These are phyloP conservation scores for Aspergillus sp. DNA, from an alignment of 2,329 filamentous ascomycete species.

Conservation along the genomic window DNA sequence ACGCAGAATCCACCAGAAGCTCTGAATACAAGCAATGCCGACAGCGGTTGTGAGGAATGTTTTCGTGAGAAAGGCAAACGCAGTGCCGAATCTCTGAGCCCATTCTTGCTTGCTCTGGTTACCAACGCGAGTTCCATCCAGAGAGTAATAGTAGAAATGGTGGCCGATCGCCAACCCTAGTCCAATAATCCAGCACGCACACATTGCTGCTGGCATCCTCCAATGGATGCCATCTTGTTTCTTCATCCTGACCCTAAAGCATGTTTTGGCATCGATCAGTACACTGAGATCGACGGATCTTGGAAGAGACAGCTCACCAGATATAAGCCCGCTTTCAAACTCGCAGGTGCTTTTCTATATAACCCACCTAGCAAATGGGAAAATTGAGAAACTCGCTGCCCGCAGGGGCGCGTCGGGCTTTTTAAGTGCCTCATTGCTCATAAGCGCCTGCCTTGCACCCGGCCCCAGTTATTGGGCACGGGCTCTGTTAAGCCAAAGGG, in stretches of 20 bases:
- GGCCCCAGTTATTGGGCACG: too few species aligned
- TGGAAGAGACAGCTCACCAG: too few species aligned
- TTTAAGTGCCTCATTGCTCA: too few species aligned
- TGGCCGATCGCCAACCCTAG: conserved; percentile 1
- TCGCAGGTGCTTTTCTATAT: background rate
- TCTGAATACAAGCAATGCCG: background rate
- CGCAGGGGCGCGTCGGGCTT: too few species aligned
- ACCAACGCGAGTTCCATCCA: background rate
- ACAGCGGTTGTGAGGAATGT: conserved; percentile 5
- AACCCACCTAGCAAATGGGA: too few species aligned
- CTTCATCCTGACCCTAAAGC: background rate
- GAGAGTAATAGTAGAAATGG: conserved; percentile 5
- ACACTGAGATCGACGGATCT: too few species aligned
- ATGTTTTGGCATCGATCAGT: background rate
- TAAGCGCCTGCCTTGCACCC: too few species aligned
- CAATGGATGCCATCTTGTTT: conserved; percentile 3
- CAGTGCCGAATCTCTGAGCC: background rate
- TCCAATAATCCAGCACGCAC: background rate
- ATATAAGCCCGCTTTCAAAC: background rate
- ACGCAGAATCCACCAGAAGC: conserved; percentile 4
- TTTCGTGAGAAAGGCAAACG: background rate
- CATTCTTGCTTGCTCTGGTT: background rate
- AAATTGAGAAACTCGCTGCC: too few species aligned
- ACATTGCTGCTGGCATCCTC: conserved; percentile 4
- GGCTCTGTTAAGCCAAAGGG: too few species aligned